Base-by-base conservation (phyloP, 345 rosid genomes). In the Citrus sp. region DNA sequence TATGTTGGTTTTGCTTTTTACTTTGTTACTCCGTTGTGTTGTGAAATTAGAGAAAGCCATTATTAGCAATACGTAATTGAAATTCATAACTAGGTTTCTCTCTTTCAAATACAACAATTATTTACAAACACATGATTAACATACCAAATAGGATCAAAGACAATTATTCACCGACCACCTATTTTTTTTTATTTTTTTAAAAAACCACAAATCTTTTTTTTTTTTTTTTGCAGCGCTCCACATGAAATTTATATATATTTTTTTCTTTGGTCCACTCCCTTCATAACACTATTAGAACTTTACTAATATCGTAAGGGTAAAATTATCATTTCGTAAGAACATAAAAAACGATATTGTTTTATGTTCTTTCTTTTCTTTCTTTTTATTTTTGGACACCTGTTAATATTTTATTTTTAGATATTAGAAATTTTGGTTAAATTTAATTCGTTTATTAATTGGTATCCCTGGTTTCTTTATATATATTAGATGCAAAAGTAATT, bases 281-380 rank as follows among this genome's bases (percentile, higher is more conserved):
- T 35, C 7, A 34, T 34, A 34, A 0, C 1, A 34, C 0, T 5
- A 0, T 35, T 35, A 35, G 6, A 5, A 35, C 6, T 35, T 35
- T 35, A 0, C 0, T 35, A 0, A 35, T 0, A 1, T 35, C 1
- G 0, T 35, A 35, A 35, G 7, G 1, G 1, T 35, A 5, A 35
- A 35, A 35, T 35, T 35, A 0, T 35, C 7, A 35, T 35, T 35
- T 35, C 7, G 0, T 0, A 35, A 35, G 7, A 35, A 35, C 0
- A 35, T 0, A 35, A 35, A 35, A 35, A 5, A 5, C 35, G 7
- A 35, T 0, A 35, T 35, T 35, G 0, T 35, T 5, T 35, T 35
- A 35, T 35, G 37, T 35, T 35, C 7, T 0, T 35, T 34, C 5
- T 4, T 35, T 5, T 35, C 0, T 35, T 35, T 35, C 7, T 7